Percentiles rank a stretch among this genome's conserved stretches.
Evolutionary conservation across 2,329 filamentous ascomycete species (phyloP).

Genomic region (Neopestalotiopsis rosae): DNA sequence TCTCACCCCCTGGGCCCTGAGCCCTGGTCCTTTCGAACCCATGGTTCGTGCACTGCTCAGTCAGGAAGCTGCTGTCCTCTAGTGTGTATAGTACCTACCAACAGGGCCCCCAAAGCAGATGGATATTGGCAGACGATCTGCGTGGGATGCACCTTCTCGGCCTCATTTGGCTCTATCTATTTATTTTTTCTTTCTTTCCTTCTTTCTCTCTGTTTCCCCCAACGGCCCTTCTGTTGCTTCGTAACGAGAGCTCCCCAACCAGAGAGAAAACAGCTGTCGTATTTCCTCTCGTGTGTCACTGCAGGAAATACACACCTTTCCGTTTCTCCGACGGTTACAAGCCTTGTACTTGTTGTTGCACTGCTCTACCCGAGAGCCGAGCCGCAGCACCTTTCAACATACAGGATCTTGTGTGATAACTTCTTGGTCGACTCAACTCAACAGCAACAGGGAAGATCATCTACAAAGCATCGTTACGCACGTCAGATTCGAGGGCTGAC

Average conservation of each 20-base stretch:
- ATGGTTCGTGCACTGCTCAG: conserved; percentile 3
- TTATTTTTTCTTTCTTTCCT: too few relatives aligned
- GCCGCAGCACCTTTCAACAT: not conserved
- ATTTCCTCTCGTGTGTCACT: not conserved
- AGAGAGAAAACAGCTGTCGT: not conserved
- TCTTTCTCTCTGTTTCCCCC: not conserved
- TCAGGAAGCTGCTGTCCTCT: not conserved
- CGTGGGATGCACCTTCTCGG: too few relatives aligned
- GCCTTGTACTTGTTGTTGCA: not conserved
- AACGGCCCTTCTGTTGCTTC: not conserved
- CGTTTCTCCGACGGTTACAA: conserved; percentile 4
- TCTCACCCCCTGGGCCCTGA: not conserved
- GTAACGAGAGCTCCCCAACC: not conserved
- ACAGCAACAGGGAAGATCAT: not conserved
- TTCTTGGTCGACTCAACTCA: not conserved
- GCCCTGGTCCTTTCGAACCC: conserved; percentile 5
- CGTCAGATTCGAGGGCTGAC: not conserved
- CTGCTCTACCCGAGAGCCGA: conserved; percentile 11
- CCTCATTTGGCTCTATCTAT: too few relatives aligned
- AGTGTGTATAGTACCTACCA: not conserved
- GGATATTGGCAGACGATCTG: too few relatives aligned
- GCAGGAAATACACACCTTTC: not conserved
- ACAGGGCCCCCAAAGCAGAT: too few relatives aligned
- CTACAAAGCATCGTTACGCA: not conserved
- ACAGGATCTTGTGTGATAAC: not conserved